A percentile compares a stretch with the other conserved stretches of the same genome.
These are phyloP conservation scores for Aspergillus sp. DNA, from an alignment of 2,329 filamentous ascomycete species.

Conservation along the genomic window DNA sequence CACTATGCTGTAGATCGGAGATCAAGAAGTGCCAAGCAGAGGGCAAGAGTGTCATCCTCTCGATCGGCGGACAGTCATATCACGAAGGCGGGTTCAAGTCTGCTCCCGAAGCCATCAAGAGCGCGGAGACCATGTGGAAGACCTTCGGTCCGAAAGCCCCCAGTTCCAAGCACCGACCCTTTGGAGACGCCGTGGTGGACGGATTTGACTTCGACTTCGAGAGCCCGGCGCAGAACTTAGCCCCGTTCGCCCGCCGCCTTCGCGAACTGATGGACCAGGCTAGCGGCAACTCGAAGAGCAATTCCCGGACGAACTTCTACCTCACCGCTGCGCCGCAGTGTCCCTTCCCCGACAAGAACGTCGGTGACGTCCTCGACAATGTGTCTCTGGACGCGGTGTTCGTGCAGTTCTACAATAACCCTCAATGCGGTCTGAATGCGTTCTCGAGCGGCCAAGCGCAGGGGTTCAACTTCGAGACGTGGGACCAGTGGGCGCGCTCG, in stretches of 20 bases:
- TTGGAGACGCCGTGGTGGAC: constrained; percentile 57
- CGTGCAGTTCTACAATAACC: constrained; percentile 63
- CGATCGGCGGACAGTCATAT: constrained; percentile 64
- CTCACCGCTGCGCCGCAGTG: constrained; percentile 62
- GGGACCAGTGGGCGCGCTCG: constrained; percentile 58
- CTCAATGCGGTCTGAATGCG: constrained; percentile 49
- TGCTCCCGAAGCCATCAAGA: constrained; percentile 42
- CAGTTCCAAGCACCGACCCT: constrained; percentile 46
- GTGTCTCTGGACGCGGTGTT: constrained; percentile 54
- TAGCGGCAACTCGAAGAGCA: background rate
- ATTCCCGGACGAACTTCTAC: constrained; percentile 40
- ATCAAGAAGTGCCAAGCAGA: constrained; percentile 54
- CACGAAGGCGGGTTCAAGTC: constrained; percentile 58
- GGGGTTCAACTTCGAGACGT: constrained; percentile 55
- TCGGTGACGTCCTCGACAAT: constrained; percentile 49
- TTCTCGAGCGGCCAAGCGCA: constrained; percentile 44
- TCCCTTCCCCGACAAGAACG: constrained; percentile 54
- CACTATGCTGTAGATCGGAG: constrained; percentile 27
- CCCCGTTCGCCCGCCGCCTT: constrained; percentile 52
- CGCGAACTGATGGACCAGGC: constrained; percentile 47
- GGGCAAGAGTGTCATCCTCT: constrained; percentile 64
- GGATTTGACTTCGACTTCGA: constrained; percentile 75
- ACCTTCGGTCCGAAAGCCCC: constrained; percentile 50
- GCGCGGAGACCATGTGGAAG: constrained; percentile 59
- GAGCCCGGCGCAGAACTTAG: constrained; percentile 50